A percentile compares a stretch with the other conserved stretches of the same genome.
Evolutionary conservation across 2,329 filamentous ascomycete genomes (phyloP).

Genomic region (Fusarium tjaetaba): DNA sequence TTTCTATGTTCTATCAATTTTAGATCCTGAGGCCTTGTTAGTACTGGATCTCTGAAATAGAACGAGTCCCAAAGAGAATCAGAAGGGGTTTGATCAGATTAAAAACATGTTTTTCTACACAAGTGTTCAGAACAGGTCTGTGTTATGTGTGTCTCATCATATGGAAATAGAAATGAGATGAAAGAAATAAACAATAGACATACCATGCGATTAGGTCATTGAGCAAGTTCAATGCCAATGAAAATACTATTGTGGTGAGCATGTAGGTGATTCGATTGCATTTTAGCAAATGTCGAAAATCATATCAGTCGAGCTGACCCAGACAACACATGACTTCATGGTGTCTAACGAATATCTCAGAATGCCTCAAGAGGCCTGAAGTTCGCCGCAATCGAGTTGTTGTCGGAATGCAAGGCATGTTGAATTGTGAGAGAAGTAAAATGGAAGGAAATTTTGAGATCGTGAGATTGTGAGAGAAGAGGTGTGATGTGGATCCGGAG

Average conservation of each 20-base stretch:
- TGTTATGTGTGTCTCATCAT: slow-evolving; percentile 48
- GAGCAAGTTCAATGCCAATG: neutral
- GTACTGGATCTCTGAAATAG: slow-evolving; percentile 10
- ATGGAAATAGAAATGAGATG: slow-evolving; percentile 13
- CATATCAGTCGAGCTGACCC: neutral
- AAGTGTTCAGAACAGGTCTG: slow-evolving; percentile 49
- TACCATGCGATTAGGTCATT: slow-evolving; percentile 5
- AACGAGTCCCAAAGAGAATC: neutral
- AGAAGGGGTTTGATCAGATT: slow-evolving; percentile 36
- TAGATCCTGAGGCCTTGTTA: slow-evolving; percentile 26
- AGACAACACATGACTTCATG: neutral
- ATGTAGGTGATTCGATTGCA: neutral
- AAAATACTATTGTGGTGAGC: slow-evolving; percentile 11
- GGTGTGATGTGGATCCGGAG: slow-evolving; percentile 17
- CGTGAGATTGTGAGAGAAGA: neutral
- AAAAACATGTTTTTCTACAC: slow-evolving; percentile 45
- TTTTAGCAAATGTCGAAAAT: neutral
- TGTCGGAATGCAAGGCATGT: neutral
- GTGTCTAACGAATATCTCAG: neutral
- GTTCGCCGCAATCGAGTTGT: neutral
- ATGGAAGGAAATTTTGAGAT: neutral
- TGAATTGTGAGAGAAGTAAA: neutral
- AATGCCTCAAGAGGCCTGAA: too few relatives aligned
- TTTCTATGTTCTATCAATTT: slow-evolving; percentile 2
- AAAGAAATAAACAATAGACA: slow-evolving; percentile 3